phyloP scores from a whole-genome alignment of 805 yeast species.

The Sugiyamaella chiloensis region DNA sequence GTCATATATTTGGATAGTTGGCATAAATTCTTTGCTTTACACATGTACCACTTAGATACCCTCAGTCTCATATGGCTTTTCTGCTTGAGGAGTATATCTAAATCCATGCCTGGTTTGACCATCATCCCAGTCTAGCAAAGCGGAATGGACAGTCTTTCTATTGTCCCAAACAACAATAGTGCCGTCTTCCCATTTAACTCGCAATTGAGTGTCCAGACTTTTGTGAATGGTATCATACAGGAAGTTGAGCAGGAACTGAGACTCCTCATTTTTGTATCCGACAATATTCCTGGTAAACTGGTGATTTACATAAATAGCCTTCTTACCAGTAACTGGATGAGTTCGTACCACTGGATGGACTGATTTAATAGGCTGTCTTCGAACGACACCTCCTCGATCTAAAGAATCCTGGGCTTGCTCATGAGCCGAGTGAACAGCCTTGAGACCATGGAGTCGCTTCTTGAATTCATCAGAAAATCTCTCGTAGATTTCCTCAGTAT shows the following conservation, averaged over 20 bases:
- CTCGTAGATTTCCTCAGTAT: conserved; percentile 65
- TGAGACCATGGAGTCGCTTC: conserved; percentile 54
- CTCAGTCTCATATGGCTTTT: conserved; percentile 37
- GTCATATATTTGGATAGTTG: too few relatives aligned
- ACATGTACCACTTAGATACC: background rate
- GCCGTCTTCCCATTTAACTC: conserved; percentile 69
- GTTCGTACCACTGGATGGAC: conserved; percentile 58
- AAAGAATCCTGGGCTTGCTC: conserved; percentile 39
- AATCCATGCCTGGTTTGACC: conserved; percentile 55
- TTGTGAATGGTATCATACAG: conserved; percentile 51
- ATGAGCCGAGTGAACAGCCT: conserved; percentile 64
- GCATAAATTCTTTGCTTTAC: too few relatives aligned
- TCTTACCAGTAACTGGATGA: conserved; percentile 60
- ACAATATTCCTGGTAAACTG: conserved; percentile 59
- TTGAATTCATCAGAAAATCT: conserved; percentile 65
- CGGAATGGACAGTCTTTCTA: conserved; percentile 68
- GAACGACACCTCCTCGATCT: conserved; percentile 44
- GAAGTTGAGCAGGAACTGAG: conserved; percentile 44
- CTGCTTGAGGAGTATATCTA: conserved; percentile 74
- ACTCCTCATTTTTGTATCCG: conserved; percentile 67
- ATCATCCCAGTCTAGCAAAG: conserved; percentile 63
- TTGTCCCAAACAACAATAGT: conserved; percentile 78
- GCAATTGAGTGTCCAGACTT: conserved; percentile 59
- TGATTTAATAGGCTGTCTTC: conserved; percentile 44
- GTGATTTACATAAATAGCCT: conserved; percentile 51